Base-by-base conservation (phyloP, 2,329 filamentous ascomycete species). In the Aspergillus ochraceoroseus region DNA sequence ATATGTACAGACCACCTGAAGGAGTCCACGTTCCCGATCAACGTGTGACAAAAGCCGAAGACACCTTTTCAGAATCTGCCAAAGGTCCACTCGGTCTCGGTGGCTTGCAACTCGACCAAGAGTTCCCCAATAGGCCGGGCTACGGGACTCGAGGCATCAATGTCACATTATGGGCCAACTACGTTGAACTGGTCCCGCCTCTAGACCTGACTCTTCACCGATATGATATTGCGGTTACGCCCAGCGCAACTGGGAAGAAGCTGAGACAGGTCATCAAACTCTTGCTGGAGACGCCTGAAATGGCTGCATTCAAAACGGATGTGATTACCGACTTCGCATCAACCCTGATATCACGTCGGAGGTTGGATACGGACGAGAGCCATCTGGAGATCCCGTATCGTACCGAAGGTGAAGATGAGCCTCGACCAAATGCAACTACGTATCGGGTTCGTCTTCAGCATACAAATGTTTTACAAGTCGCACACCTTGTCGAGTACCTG, bases 181-280 rank as follows among this genome's bases (percentile, higher is more conserved):
- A n/a, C n/a, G n/a, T n/a, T n/a, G n/a, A n/a, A n/a, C n/a, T n/a
- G n/a, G n/a, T n/a, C n/a, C n/a, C n/a, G n/a, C n/a, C n/a, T n/a
- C n/a, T n/a, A n/a, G n/a, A n/a, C n/a, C n/a, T n/a, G n/a, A n/a
- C n/a, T n/a, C n/a, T n/a, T n/a, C n/a, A n/a, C n/a, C n/a, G n/a
- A n/a, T n/a, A n/a, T n/a, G n/a, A n/a, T n/a, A n/a, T n/a, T n/a
- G n/a, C n/a, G n/a, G n/a, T n/a, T n/a, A n/a, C n/a, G n/a, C n/a
- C n/a, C n/a, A n/a, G n/a, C n/a, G n/a, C 57, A 3, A 38, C 57
- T 27, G 69, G 67, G 37, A 64, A 64, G 23, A 75, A 71, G 55
- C 70, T 64, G 23, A 65, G 66, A 28, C 68, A 70, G 4, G 60
- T 77, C 4, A 61, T 79, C n/a, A 58, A 72, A n/a, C 52, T 73